Evolutionary conservation across 2,329 filamentous ascomycete species (phyloP).

Genomic region (Davidsoniella eucalypti): DNA sequence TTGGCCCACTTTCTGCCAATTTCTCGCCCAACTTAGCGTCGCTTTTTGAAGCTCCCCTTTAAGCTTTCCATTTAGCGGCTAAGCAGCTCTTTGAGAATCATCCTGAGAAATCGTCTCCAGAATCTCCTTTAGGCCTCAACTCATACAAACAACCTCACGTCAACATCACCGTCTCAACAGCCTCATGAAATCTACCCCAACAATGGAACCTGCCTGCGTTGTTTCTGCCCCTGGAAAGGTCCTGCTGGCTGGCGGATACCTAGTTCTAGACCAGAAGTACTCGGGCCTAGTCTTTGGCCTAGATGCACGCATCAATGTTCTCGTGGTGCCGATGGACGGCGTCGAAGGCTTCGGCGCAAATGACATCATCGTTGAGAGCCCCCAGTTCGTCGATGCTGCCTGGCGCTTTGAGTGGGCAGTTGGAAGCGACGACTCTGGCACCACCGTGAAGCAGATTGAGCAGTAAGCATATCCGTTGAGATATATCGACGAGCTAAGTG

Average conservation of each 20-base stretch:
- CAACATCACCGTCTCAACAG: slow-evolving; percentile 13
- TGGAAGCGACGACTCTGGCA: slow-evolving; percentile 55
- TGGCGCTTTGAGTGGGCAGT: slow-evolving; percentile 77
- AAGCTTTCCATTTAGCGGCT: neutral
- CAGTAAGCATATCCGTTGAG: slow-evolving; percentile 39
- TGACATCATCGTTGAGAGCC: slow-evolving; percentile 75
- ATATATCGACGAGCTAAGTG: too few species aligned
- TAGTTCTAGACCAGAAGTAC: slow-evolving; percentile 77
- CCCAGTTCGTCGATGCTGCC: slow-evolving; percentile 72
- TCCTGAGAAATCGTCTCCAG: too few species aligned
- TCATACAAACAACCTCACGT: neutral
- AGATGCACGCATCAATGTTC: slow-evolving; percentile 49
- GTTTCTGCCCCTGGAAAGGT: slow-evolving; percentile 95
- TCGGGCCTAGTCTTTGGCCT: slow-evolving; percentile 59
- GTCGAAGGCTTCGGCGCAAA: slow-evolving; percentile 45
- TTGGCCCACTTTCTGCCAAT: too few species aligned
- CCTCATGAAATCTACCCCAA: too few species aligned
- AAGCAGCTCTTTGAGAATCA: neutral
- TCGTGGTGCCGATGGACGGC: slow-evolving; percentile 40
- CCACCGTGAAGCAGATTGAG: slow-evolving; percentile 63
- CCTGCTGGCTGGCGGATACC: slow-evolving; percentile 82
- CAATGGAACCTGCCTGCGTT: slow-evolving; percentile 21
- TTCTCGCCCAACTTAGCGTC: too few species aligned
- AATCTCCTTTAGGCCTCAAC: neutral
- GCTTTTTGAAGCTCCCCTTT: neutral